phyloP scores from a whole-genome alignment of 495 filamentous ascomycete genomes.

The Daldinia bambusicola region DNA sequence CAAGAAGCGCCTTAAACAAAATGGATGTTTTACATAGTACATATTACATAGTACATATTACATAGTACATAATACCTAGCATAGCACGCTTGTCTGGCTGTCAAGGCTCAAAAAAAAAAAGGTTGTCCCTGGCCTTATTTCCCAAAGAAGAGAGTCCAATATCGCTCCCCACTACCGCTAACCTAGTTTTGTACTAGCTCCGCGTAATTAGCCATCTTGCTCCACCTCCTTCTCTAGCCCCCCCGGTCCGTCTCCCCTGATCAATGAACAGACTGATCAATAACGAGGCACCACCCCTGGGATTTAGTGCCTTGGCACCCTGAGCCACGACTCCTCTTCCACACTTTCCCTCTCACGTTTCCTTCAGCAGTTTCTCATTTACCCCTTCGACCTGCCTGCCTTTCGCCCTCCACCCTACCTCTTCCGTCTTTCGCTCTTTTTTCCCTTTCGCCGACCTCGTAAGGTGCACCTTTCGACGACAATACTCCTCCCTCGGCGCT shows the following conservation, averaged over 20 bases:
- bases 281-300: conserved; percentile 44
- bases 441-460: conserved; percentile 45
- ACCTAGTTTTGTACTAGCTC: conserved; percentile 19
- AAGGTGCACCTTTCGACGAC: conserved; percentile 45
- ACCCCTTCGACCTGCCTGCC: conserved; percentile 40
- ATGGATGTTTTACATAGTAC: conserved; percentile 7
- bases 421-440: conserved; percentile 44
- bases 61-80: background rate
- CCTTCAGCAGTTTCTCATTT: conserved; percentile 46
- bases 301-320: conserved; percentile 42
- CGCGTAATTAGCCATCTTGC: conserved; percentile 43
- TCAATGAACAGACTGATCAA: conserved; percentile 39
- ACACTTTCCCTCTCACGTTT: conserved; percentile 45
- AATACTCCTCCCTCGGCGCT: conserved; percentile 32
- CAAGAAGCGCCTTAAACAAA: background rate
- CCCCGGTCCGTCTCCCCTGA: conserved; percentile 37
- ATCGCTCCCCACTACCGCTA: conserved; percentile 33
- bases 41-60: background rate
- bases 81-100: background rate
- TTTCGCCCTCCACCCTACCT: conserved; percentile 35
- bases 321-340: conserved; percentile 37
- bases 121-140: conserved; percentile 32
- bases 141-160: conserved; percentile 38
- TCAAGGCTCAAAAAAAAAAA: conserved; percentile 32
- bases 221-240: conserved; percentile 20